These are phyloP conservation scores for Juglanconis sp. DNA, from an alignment of 2,329 filamentous ascomycete genomes.

Conservation along the genomic window DNA sequence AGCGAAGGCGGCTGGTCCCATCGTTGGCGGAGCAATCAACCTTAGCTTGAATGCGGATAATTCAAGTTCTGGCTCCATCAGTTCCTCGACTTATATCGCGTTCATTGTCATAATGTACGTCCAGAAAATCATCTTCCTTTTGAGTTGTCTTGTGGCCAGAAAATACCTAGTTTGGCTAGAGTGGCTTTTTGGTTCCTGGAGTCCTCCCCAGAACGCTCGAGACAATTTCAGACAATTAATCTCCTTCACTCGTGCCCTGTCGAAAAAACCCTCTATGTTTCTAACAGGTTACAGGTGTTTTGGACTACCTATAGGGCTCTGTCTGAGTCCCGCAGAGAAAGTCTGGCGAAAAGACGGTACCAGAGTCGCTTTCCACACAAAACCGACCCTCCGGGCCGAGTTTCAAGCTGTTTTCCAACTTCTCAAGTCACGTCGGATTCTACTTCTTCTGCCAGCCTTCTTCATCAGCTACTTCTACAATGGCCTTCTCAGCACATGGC, in stretches of 20 bases:
- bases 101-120: slow-evolving; percentile 30
- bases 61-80: slow-evolving; percentile 13
- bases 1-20: slow-evolving; percentile 15
- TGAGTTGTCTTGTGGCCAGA: not conserved
- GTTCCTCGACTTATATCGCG: slow-evolving; percentile 23
- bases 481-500: slow-evolving; percentile 26
- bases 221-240: no score
- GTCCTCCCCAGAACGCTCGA: not conserved
- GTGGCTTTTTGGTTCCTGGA: not conserved
- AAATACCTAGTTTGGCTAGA: no score
- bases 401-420: slow-evolving; percentile 27
- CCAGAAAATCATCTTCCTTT: not conserved
- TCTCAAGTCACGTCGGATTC: slow-evolving; percentile 25
- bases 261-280: not conserved
- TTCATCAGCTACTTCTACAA: slow-evolving; percentile 34
- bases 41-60: slow-evolving; percentile 18
- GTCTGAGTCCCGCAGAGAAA: slow-evolving; percentile 29
- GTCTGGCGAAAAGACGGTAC: slow-evolving; percentile 31
- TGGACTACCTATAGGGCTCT: slow-evolving; percentile 29
- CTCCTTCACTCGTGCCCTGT: no score
- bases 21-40: slow-evolving; percentile 21
- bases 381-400: slow-evolving; percentile 26
- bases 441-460: slow-evolving; percentile 31
- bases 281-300: slow-evolving; percentile 18
- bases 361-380: slow-evolving; percentile 24